Percentiles rank a stretch among this genome's conserved stretches.
Evolutionary conservation across 192 early-diverging fungal genomes (phyloP).

Genomic region (Cladochytrium replicatum): DNA sequence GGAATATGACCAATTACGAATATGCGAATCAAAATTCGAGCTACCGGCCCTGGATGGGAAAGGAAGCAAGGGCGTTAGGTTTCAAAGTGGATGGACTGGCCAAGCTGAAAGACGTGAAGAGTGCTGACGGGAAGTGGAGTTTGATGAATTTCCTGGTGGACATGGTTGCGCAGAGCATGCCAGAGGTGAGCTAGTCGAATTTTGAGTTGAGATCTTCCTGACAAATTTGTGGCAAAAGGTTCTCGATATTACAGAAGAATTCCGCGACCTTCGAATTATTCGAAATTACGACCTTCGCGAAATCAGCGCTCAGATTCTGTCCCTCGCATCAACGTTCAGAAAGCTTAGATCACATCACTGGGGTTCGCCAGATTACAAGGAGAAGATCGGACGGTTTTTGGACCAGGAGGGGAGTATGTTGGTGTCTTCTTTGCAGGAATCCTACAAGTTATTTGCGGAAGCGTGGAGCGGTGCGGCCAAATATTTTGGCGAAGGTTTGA

Average conservation of each 20-base stretch:
- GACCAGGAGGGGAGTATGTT: constrained; percentile 2
- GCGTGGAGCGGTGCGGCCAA: constrained; percentile 21
- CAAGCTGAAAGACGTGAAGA: constrained; percentile 44
- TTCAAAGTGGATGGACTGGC: constrained; percentile 46
- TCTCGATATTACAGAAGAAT: constrained; percentile 28
- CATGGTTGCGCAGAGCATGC: constrained; percentile 27
- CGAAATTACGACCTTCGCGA: constrained; percentile 29
- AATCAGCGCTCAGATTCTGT: constrained; percentile 14
- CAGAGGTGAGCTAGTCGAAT: constrained; percentile 21
- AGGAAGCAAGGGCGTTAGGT: constrained; percentile 41
- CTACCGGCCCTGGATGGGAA: constrained; percentile 46
- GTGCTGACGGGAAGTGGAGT: constrained; percentile 44
- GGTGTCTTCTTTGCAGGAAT: constrained; percentile 7
- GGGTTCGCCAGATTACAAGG: constrained; percentile 10
- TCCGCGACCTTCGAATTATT: constrained; percentile 23
- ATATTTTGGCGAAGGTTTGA: constrained; percentile 42
- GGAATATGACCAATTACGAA: constrained; percentile 44
- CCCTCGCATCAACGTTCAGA: constrained; percentile 11
- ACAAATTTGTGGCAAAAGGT: constrained; percentile 10
- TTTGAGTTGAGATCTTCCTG: background rate
- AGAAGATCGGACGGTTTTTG: constrained; percentile 13
- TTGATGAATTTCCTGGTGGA: constrained; percentile 48
- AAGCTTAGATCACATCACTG: constrained; percentile 8
- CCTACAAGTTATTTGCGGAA: constrained; percentile 12
- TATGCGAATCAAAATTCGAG: constrained; percentile 24